These are phyloP conservation scores for Fusarium napiforme DNA, from an alignment of 2,329 filamentous ascomycete species.

Conservation along the genomic window DNA sequence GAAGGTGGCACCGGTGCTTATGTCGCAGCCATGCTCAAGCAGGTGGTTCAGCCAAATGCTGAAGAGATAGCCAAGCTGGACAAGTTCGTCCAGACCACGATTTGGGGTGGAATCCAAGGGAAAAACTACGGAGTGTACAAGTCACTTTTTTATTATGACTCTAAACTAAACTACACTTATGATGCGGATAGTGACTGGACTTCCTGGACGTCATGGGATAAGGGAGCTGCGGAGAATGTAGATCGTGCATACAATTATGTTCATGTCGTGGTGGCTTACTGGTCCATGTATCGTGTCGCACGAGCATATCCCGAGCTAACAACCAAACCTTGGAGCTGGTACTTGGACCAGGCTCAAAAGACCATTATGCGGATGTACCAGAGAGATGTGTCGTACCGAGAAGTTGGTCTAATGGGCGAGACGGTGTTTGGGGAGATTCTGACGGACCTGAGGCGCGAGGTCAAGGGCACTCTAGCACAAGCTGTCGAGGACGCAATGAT, in stretches of 20 bases:
- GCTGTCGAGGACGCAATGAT: conserved; percentile 60
- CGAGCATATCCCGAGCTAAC: conserved; percentile 59
- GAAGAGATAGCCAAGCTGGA: conserved; percentile 64
- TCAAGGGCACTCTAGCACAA: conserved; percentile 51
- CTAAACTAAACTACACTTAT: conserved; percentile 58
- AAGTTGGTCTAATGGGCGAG: conserved; percentile 68
- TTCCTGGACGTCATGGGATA: conserved; percentile 64
- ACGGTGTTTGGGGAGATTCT: conserved; percentile 66
- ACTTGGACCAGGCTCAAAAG: conserved; percentile 63
- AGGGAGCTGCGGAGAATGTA: conserved; percentile 55
- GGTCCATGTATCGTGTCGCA: conserved; percentile 66
- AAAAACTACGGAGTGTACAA: conserved; percentile 61
- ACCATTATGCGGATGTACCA: conserved; percentile 57
- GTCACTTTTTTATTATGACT: conserved; percentile 68
- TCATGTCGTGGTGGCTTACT: conserved; percentile 66
- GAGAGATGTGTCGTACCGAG: conserved; percentile 55
- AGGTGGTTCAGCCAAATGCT: conserved; percentile 60
- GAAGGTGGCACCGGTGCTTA: conserved; percentile 68
- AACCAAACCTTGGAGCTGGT: conserved; percentile 62
- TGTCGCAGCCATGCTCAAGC: conserved; percentile 66
- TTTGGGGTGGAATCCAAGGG: conserved; percentile 62
- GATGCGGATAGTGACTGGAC: conserved; percentile 57
- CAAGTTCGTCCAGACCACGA: conserved; percentile 61
- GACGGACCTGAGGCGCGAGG: conserved; percentile 61
- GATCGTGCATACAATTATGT: conserved; percentile 69